These are phyloP conservation scores for Martensiomyces pterosporus DNA, from an alignment of 192 early-diverging fungal species.

Conservation along the genomic window DNA sequence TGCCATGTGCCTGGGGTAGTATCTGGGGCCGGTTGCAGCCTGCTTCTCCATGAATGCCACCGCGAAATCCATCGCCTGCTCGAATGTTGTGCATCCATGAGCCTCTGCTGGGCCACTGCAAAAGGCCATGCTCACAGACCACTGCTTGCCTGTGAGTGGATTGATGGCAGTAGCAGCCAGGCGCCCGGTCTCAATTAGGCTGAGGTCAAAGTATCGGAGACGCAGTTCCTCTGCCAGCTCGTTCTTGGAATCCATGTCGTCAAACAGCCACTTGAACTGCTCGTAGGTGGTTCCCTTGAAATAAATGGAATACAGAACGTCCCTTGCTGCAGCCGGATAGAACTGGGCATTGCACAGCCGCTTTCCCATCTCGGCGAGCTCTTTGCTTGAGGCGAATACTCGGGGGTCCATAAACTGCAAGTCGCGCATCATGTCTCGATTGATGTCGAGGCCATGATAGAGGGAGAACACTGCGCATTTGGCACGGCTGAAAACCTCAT, in stretches of 20 bases:
- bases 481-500: not conserved
- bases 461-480: constrained; percentile 12
- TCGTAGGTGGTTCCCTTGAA: constrained; percentile 11
- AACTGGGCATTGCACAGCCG: too few species aligned
- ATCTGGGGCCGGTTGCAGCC: too few species aligned
- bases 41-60: too few species aligned
- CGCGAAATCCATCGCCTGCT: too few species aligned
- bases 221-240: constrained; percentile 13
- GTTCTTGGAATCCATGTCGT: constrained; percentile 2
- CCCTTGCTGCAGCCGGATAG: constrained; percentile 11
- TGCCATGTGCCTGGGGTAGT: too few species aligned
- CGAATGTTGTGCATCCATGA: too few species aligned
- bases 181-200: constrained; percentile 23
- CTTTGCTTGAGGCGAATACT: too few species aligned
- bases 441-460: constrained; percentile 15
- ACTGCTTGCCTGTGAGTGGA: too few species aligned
- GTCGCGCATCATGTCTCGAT: constrained; percentile 9
- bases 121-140: too few species aligned
- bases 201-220: constrained; percentile 25
- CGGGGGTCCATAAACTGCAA: constrained; percentile 20
- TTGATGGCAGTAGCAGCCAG: too few species aligned
- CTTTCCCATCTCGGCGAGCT: too few species aligned
- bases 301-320: constrained; percentile 19
- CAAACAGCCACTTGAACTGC: constrained; percentile 27
- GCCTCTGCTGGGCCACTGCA: too few species aligned